These are phyloP conservation scores for Myxozyma monticola DNA, from an alignment of 805 yeast species.

Conservation along the genomic window DNA sequence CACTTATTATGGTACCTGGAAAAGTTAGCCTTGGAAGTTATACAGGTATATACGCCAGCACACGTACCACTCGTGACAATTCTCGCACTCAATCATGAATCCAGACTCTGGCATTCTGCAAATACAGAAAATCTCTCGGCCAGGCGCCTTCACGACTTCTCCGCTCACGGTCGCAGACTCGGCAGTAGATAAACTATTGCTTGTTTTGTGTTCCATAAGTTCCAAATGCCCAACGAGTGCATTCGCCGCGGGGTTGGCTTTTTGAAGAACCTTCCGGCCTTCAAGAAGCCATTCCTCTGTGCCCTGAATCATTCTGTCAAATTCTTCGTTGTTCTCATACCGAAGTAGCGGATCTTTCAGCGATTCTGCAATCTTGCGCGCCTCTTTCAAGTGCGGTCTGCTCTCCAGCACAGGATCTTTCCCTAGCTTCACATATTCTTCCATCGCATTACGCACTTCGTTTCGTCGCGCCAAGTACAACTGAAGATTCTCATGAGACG, in stretches of 20 bases:
- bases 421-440: conserved; percentile 28
- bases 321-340: conserved; percentile 22
- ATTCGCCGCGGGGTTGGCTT: conserved; percentile 40
- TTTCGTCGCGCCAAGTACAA: conserved; percentile 23
- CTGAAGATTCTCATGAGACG: conserved; percentile 29
- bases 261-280: conserved; percentile 41
- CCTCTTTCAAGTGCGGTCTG: conserved; percentile 40
- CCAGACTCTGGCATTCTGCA: conserved; percentile 70
- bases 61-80: conserved; percentile 81
- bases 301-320: conserved; percentile 33
- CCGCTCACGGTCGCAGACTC: conserved; percentile 30
- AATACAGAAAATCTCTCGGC: conserved; percentile 42
- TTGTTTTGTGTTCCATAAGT: conserved; percentile 31
- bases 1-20: conserved; percentile 67
- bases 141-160: background rate
- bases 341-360: conserved; percentile 19
- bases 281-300: conserved; percentile 45
- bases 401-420: conserved; percentile 39
- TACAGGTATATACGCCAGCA: background rate
- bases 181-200: conserved; percentile 32
- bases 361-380: conserved; percentile 34
- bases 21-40: background rate
- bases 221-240: conserved; percentile 37
- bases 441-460: conserved; percentile 18
- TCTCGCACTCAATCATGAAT: conserved; percentile 84